These are phyloP conservation scores for Lasiosphaeria ovina DNA, from an alignment of 495 filamentous ascomycete genomes.

Conservation along the genomic window DNA sequence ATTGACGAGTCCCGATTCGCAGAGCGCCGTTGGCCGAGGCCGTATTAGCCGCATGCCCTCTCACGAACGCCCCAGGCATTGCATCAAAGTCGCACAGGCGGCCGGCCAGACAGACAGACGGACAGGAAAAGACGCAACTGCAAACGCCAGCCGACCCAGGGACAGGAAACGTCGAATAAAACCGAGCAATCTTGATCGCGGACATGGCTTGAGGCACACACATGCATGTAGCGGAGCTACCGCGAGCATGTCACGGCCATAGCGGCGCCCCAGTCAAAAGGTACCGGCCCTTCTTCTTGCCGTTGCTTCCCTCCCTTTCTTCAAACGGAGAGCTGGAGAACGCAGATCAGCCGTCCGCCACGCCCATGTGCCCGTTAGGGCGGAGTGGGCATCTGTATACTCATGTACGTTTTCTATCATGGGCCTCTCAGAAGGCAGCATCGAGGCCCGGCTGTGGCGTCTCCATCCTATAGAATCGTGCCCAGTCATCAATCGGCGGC, in stretches of 20 bases:
- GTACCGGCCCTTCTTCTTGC: not conserved
- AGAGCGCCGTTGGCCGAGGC: conserved; percentile 1
- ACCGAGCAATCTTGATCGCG: conserved; percentile 1
- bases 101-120: not conserved
- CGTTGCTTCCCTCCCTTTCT: not conserved
- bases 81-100: conserved; percentile 5
- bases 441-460: conserved; percentile 27
- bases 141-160: no score
- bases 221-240: no score
- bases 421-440: conserved; percentile 30
- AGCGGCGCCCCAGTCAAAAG: no score
- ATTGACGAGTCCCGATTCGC: not conserved
- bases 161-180: no score
- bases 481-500: conserved; percentile 40
- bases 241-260: no score
- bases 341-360: conserved; percentile 10
- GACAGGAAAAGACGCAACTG: not conserved
- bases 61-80: not conserved
- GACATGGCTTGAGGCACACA: not conserved
- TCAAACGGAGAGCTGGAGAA: not conserved
- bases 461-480: conserved; percentile 37
- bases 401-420: conserved; percentile 27
- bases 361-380: conserved; percentile 9
- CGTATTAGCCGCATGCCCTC: conserved; percentile 7
- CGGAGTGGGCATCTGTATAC: conserved; percentile 22